Evolutionary conservation across 768 basidiomycete genomes (phyloP).

Genomic region (Gymnopilus junonius): DNA sequence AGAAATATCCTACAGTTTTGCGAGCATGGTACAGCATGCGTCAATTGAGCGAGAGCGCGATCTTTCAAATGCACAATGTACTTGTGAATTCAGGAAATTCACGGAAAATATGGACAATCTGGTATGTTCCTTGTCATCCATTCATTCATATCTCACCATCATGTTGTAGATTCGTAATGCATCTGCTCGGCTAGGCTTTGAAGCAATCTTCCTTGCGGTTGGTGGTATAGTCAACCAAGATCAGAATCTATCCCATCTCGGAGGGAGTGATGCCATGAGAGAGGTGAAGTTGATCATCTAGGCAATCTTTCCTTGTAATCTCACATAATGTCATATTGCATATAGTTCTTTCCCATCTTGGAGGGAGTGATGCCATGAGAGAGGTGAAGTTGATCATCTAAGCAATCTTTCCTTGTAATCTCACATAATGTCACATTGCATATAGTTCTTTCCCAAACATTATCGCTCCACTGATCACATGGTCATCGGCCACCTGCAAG

Average conservation of each 20-base stretch:
- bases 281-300: not conserved
- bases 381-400: not conserved
- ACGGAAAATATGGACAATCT: not conserved
- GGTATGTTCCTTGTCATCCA: not conserved
- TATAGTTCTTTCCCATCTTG: not conserved
- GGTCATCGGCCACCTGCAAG: conserved; percentile 3
- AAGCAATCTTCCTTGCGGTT: conserved; percentile 1
- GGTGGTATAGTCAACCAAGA: conserved; percentile 11
- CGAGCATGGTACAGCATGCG: not conserved
- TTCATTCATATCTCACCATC: not conserved
- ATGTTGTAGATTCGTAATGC: conserved; percentile 1
- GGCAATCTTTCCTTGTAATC: not conserved
- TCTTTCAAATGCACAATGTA: not conserved
- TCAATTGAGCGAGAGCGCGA: not conserved
- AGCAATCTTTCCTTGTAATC: not conserved
- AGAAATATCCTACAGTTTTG: not conserved
- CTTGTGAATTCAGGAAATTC: conserved; percentile 4
- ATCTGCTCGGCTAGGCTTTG: conserved; percentile 3
- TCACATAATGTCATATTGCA: too few species aligned
- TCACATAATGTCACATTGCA: not conserved
- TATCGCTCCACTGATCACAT: not conserved
- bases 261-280: not conserved
- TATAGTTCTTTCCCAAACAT: not conserved
- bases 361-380: not conserved
- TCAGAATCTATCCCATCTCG: not conserved